phyloP scores from a whole-genome alignment of 2,329 filamentous ascomycete species.

The Penicillium janthinellum region DNA sequence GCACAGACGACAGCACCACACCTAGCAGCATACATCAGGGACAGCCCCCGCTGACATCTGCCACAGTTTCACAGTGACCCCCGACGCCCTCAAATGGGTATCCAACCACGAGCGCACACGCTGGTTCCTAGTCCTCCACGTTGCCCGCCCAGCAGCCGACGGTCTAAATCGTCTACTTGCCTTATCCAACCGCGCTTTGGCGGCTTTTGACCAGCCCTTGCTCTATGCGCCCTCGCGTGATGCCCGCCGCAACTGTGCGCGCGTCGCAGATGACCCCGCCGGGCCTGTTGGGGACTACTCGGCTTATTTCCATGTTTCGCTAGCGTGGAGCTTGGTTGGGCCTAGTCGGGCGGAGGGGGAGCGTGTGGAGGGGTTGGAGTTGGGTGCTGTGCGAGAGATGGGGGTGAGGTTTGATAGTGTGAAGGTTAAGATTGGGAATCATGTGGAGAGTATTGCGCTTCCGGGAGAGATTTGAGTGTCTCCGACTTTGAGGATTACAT shows the following conservation, averaged over 20 bases:
- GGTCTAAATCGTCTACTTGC: slow-evolving; percentile 64
- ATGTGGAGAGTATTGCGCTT: slow-evolving; percentile 50
- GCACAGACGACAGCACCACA: no score
- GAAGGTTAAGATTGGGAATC: slow-evolving; percentile 76
- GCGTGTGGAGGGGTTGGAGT: slow-evolving; percentile 27
- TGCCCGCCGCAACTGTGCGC: not conserved
- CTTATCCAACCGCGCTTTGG: slow-evolving; percentile 66
- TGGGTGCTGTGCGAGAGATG: slow-evolving; percentile 44
- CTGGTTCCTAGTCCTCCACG: slow-evolving; percentile 79
- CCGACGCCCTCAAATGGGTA: slow-evolving; percentile 63
- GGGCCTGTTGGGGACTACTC: slow-evolving; percentile 44
- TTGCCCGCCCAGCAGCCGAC: slow-evolving; percentile 53
- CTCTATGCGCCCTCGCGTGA: slow-evolving; percentile 59
- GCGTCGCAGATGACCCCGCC: not conserved
- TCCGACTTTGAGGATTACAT: not conserved
- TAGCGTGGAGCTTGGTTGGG: slow-evolving; percentile 75
- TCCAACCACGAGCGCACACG: slow-evolving; percentile 68
- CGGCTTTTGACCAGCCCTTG: slow-evolving; percentile 64
- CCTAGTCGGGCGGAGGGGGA: slow-evolving; percentile 51
- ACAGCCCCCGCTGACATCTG: not conserved
- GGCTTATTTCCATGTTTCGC: slow-evolving; percentile 78
- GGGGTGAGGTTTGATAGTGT: slow-evolving; percentile 61
- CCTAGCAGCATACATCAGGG: no score
- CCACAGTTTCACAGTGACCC: slow-evolving; percentile 50
- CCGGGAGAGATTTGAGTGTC: not conserved